phyloP scores from a whole-genome alignment of 768 basidiomycete genomes.

The Termitomyces titanicus region DNA sequence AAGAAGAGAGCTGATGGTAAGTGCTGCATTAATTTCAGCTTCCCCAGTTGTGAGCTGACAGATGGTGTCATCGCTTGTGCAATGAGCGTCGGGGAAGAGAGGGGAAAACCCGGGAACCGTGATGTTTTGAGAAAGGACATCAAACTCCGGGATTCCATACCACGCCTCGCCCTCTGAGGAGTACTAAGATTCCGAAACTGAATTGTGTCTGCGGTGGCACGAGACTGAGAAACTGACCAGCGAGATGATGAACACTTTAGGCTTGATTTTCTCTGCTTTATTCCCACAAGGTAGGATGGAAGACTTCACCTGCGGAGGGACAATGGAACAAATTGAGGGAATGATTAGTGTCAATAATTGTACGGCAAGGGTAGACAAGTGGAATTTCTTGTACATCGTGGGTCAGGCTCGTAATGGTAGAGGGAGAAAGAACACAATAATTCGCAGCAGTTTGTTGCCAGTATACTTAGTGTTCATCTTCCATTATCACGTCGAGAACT shows the following conservation, averaged over 20 bases:
- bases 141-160: slow-evolving; percentile 7
- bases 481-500: neutral
- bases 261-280: slow-evolving; percentile 1
- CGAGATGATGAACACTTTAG: slow-evolving; percentile 10
- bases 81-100: slow-evolving; percentile 8
- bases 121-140: slow-evolving; percentile 9
- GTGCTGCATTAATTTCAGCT: slow-evolving; percentile 13
- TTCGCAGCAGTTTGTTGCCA: neutral
- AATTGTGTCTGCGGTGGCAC: neutral
- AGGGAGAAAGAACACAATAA: neutral
- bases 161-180: slow-evolving; percentile 6
- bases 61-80: slow-evolving; percentile 3
- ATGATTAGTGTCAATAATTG: neutral
- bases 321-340: neutral
- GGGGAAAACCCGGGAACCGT: slow-evolving; percentile 4
- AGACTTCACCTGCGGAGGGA: neutral
- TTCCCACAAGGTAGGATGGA: neutral
- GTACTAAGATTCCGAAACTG: neutral
- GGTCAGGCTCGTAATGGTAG: neutral
- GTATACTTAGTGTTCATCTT: slow-evolving; percentile 1
- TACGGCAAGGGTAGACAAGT: neutral
- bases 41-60: slow-evolving; percentile 11
- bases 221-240: neutral
- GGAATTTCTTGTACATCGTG: neutral
- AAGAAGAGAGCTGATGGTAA: slow-evolving; percentile 7